These are phyloP conservation scores for Ophiostoma sp. DNA, from an alignment of 2,329 filamentous ascomycete genomes.

Conservation along the genomic window DNA sequence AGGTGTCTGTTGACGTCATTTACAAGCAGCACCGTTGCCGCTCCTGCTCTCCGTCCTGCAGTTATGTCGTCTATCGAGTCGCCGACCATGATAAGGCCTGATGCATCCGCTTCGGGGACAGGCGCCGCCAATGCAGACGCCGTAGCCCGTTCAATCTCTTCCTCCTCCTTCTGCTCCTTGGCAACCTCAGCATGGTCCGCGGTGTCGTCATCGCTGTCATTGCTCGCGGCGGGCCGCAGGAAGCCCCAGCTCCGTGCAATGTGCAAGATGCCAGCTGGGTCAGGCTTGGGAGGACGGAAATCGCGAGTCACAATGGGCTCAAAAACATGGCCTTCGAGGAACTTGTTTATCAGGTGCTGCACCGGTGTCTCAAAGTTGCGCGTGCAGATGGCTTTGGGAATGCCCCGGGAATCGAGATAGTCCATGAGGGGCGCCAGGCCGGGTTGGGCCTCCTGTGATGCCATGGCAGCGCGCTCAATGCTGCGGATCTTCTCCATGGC, in stretches of 20 bases:
- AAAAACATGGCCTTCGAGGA: conserved; percentile 64
- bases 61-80: conserved; percentile 91
- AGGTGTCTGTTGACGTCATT: conserved; percentile 75
- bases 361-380: conserved; percentile 86
- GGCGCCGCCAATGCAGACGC: too few relatives aligned
- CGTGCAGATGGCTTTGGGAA: conserved; percentile 84
- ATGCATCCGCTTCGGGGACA: conserved; percentile 38
- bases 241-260: conserved; percentile 75
- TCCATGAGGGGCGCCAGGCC: conserved; percentile 73
- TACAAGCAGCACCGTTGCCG: conserved; percentile 79
- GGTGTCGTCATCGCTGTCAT: conserved; percentile 21
- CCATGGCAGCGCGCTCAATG: conserved; percentile 80
- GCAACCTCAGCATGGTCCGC: conserved; percentile 23
- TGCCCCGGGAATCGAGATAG: conserved; percentile 62
- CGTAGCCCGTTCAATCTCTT: conserved; percentile 24
- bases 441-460: conserved; percentile 70
- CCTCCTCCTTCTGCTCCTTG: conserved; percentile 27
- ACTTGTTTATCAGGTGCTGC: conserved; percentile 65
- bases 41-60: conserved; percentile 74
- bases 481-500: conserved; percentile 69
- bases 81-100: conserved; percentile 59
- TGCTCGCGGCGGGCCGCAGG: conserved; percentile 23
- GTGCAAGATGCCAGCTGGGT: conserved; percentile 80
- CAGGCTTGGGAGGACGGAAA: conserved; percentile 76
- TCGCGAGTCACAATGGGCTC: conserved; percentile 77